phyloP scores from a whole-genome alignment of 345 rosid genomes.

The Citrus maxima region DNA sequence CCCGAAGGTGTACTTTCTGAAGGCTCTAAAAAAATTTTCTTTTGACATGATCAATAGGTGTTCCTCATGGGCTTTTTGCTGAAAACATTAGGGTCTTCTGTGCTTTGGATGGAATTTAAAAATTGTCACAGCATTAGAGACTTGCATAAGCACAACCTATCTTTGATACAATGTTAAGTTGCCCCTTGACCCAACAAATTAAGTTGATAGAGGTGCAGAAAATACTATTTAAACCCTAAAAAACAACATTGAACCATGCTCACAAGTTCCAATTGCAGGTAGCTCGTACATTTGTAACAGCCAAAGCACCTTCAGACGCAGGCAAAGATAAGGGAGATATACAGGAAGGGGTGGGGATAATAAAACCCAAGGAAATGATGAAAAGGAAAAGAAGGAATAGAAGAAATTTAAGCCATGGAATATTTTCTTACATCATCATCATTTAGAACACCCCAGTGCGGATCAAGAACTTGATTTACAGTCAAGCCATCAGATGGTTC shows the following conservation, averaged over 20 bases:
- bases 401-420: neutral
- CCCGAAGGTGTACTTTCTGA: neutral
- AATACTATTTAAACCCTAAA: too few species aligned
- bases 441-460: conserved; percentile 81
- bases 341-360: neutral
- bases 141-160: neutral
- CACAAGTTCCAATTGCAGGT: neutral
- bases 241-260: neutral
- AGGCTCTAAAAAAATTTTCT: neutral
- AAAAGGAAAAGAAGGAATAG: neutral
- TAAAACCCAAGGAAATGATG: neutral
- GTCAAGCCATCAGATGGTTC: conserved; percentile 46
- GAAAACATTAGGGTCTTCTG: neutral
- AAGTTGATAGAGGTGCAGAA: neutral
- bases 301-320: neutral
- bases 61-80: neutral
- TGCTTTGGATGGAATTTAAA: neutral
- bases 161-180: neutral
- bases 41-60: neutral
- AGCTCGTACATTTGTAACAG: neutral
- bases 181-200: neutral
- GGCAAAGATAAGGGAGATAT: neutral
- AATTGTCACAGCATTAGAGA: neutral
- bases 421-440: conserved; percentile 60
- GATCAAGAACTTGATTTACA: conserved; percentile 64